Base-by-base conservation (phyloP, 164 flowering plant genomes). In the Macadamia tetraphylla region DNA sequence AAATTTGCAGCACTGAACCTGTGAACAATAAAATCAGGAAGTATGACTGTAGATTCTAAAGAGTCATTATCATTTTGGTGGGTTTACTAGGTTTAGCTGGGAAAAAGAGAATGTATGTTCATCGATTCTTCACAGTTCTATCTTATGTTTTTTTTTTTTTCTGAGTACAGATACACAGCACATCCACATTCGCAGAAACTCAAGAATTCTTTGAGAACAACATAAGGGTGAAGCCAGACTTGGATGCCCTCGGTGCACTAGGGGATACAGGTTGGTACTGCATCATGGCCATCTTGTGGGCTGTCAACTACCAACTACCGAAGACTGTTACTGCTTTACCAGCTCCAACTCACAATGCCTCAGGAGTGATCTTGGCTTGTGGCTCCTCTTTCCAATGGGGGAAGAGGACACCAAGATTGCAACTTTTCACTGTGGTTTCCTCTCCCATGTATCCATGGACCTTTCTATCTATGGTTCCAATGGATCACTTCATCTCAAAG, bases 211-310 rank as follows among this genome's bases (percentile, higher is more conserved):
- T 79, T 1, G 64, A 81, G 59, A 68, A 71, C 67, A 67, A 82
- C 74, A 77, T 82, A n/a, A 51, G 87, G 9, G 85, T 79, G 2
- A 80, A 78, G 56, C 80, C 83, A 1, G 83, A 80, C 31, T 44
- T 81, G 30, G 88, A 85, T 29, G 72, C 58, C 2, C 79, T 83
- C 0, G 86, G 88, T 10, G 77, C 73, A 0, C 77, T 83, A 0
- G 86, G 88, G 3, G 86, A 85, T 59, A 7, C 58, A 0, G 88
- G 81, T 1, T 85, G 88, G 86, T 81, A 85, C 70, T 77, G 84
- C 77, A 80, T 83, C 12, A 66, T 80, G 31, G 79, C 88, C 5
- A 71, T 76, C 63, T 49, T 81, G 32, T 83, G 83, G 82, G 81
- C 81, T 10, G 74, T 42, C 11, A 60, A 75, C 68, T 76, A 83